Evolutionary conservation across 306 rosid genomes (phyloP), one percentile per base, ranked within the genome.

Genomic region (Lithocarpus polystachyus): DNA sequence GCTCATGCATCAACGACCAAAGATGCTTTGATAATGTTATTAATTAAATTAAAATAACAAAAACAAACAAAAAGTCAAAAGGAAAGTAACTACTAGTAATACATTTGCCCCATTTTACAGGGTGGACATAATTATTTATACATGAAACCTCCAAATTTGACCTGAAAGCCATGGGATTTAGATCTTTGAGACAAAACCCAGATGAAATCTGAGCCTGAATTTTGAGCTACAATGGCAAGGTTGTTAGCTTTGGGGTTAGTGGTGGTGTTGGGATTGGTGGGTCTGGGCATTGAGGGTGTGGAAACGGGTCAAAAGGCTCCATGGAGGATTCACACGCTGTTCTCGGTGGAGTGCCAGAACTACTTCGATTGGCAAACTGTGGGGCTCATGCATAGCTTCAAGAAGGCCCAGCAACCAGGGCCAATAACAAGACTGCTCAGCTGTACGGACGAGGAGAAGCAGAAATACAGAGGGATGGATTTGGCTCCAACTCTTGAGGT

Each of bases 351-450:
- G 83, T 95, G 99, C 67, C 96, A 95, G 84, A 84, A 95, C 86
- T 95, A 95, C 94, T 95, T 95, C 82, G 99, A 95, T 84, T 95
- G 99, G 99, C 98, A 95, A 72, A 95, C 99, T 15, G 99, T 95
- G 35, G 99, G 99, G 43, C 83, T 95, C 23, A 89, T 95, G 93
- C 84, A 90, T 33, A 95, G 99, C 83, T 93, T 81, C 82, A 86
- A 81, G 82, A 95, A 89, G 85, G 85, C 98, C 59, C 75, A 83
- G 81, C 99, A 95, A 74, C 98, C 96, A 17, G 99, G 99, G 75
- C 99, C 98, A 0, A 88, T 95, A 57, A 95, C 99, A 45, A 90
- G 99, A 20, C 86, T 95, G 40, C 97, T 95, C 53, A 95, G 99
- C 78, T 95, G 99, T 75, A 93, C 99, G 40, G 97, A 91, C 43